Evolutionary conservation across 148 eudicot species (phyloP).

Genomic region (Camellia sinensis): DNA sequence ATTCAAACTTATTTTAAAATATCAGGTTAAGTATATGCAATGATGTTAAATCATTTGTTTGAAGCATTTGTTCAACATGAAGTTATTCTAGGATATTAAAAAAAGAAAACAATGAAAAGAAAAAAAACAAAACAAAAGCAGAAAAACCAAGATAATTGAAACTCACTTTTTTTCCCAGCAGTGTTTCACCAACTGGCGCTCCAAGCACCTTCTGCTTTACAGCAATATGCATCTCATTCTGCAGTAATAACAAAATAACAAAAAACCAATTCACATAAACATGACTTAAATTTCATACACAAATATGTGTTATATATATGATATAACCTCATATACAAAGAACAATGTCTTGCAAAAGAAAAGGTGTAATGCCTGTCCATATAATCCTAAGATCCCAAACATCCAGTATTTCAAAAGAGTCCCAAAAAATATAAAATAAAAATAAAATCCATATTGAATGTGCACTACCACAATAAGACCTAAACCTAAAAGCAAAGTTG

Average conservation of each 20-base stretch:
- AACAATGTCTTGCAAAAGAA: neutral
- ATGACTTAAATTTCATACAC: neutral
- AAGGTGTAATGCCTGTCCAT: neutral
- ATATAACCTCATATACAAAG: neutral
- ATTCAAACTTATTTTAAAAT: neutral
- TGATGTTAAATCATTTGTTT: neutral
- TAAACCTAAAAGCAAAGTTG: neutral
- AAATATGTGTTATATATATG: neutral
- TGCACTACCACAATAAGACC: neutral
- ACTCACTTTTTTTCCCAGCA: conserved; percentile 87
- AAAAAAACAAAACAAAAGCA: neutral
- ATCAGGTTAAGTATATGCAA: neutral
- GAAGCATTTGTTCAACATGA: conserved; percentile 1
- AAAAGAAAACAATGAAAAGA: conserved; percentile 1
- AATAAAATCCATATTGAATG: neutral
- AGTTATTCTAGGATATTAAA: neutral
- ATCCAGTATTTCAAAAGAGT: neutral
- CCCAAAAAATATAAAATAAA: neutral
- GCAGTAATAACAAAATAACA: conserved; percentile 20
- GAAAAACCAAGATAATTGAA: neutral
- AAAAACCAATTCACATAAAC: neutral
- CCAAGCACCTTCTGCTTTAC: conserved; percentile 68
- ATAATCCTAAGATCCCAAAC: conserved; percentile 3
- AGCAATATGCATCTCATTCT: conserved; percentile 80
- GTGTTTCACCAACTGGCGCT: conserved; percentile 72